These are phyloP conservation scores for Candida verbasci DNA, from an alignment of 805 yeast genomes.

Conservation along the genomic window DNA sequence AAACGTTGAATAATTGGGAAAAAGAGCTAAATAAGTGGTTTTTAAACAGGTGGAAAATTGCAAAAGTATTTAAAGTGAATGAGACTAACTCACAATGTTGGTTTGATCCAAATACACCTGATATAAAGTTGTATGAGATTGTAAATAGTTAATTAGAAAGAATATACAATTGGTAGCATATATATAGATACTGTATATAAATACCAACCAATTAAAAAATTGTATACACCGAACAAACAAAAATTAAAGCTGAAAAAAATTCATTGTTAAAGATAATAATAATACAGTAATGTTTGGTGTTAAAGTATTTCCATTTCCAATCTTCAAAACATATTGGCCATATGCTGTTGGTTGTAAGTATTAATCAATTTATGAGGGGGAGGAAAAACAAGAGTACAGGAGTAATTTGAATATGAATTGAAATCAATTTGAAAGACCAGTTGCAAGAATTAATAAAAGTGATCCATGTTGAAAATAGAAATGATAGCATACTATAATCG, in stretches of 20 bases:
- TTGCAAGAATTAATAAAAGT: too few relatives aligned
- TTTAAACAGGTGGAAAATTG: conserved; percentile 15
- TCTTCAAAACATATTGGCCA: conserved; percentile 80
- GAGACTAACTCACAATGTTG: conserved; percentile 12
- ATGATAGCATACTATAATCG: too few relatives aligned
- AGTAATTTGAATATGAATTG: not conserved
- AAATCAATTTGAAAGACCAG: too few relatives aligned
- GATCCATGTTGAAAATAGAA: too few relatives aligned
- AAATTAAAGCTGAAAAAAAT: conserved; percentile 2
- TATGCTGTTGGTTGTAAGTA: conserved; percentile 77
- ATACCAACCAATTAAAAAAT: conserved; percentile 9
- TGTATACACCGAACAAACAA: conserved; percentile 5
- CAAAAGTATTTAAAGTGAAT: conserved; percentile 8
- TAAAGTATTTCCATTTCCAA: conserved; percentile 46
- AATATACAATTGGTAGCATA: not conserved
- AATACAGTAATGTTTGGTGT: conserved; percentile 6
- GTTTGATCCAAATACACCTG: conserved; percentile 22
- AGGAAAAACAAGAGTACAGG: too few relatives aligned
- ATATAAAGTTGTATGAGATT: conserved; percentile 22
- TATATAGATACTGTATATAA: conserved; percentile 6
- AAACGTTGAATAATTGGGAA: conserved; percentile 34
- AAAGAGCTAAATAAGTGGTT: conserved; percentile 16
- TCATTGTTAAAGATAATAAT: too few relatives aligned
- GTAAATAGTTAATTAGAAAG: too few relatives aligned
- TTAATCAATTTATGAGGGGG: too few relatives aligned